Evolutionary conservation across 306 rosid species (phyloP).

Genomic region (Luffa aegyptiaca): DNA sequence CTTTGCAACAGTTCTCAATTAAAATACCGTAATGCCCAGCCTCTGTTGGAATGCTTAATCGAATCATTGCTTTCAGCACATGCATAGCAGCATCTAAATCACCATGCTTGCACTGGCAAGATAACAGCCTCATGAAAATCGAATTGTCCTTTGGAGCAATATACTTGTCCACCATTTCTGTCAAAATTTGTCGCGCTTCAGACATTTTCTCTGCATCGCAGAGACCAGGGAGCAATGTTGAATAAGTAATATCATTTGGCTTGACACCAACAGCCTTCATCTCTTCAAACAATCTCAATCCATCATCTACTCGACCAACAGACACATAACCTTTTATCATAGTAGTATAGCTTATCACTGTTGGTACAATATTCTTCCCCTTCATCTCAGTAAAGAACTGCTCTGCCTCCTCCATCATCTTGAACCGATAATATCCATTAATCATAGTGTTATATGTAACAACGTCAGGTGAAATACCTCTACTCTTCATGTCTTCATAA

Average conservation of each 20-base stretch:
- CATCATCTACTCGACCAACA: constrained; percentile 49
- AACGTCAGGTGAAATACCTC: constrained; percentile 47
- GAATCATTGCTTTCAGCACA: constrained; percentile 66
- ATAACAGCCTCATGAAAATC: constrained; percentile 43
- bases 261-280: constrained; percentile 60
- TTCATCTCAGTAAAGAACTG: constrained; percentile 70
- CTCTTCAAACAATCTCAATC: constrained; percentile 43
- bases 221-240: constrained; percentile 69
- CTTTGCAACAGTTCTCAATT: constrained; percentile 77
- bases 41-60: constrained; percentile 77
- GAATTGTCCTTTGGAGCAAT: constrained; percentile 71
- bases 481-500: constrained; percentile 61
- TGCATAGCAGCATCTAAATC: constrained; percentile 70
- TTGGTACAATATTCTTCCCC: constrained; percentile 49
- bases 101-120: constrained; percentile 55
- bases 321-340: constrained; percentile 72
- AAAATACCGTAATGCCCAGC: constrained; percentile 80
- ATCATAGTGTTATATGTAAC: constrained; percentile 82
- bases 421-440: constrained; percentile 66
- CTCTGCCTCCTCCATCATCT: constrained; percentile 72
- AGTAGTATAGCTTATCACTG: constrained; percentile 74
- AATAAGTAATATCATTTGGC: constrained; percentile 66
- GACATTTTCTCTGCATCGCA: constrained; percentile 54
- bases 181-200: constrained; percentile 43
- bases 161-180: constrained; percentile 65